phyloP scores from a whole-genome alignment of 345 rosid genomes.

The Garcia nutans region DNA sequence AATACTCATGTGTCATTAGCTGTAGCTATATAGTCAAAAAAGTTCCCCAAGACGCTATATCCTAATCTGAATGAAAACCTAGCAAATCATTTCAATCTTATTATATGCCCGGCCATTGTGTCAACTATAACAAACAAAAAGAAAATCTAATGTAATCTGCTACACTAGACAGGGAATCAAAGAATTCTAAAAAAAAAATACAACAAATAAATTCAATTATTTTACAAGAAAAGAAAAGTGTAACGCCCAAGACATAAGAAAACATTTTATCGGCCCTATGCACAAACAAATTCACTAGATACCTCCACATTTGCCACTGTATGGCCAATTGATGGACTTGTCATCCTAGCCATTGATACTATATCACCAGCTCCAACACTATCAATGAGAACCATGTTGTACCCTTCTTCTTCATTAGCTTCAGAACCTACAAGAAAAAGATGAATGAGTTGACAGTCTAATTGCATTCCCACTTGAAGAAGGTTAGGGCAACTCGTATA shows the following conservation, averaged over 20 bases:
- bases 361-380: constrained; percentile 97
- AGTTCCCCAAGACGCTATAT: neutral
- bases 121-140: neutral
- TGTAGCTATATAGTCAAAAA: neutral
- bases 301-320: constrained; percentile 88
- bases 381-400: constrained; percentile 75
- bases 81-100: constrained; percentile 1
- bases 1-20: too few species aligned
- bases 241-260: neutral
- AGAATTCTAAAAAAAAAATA: constrained; percentile 3
- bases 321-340: constrained; percentile 86
- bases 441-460: constrained; percentile 15
- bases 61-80: neutral
- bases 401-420: constrained; percentile 98
- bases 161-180: neutral
- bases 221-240: neutral
- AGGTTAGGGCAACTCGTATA: neutral
- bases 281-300: constrained; percentile 8
- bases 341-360: constrained; percentile 85
- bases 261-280: neutral
- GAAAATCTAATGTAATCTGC: neutral
- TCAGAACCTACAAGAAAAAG: constrained; percentile 58
- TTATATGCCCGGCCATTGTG: neutral
- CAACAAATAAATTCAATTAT: neutral
- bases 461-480: constrained; percentile 6